Evolutionary conservation across 768 basidiomycete genomes (phyloP), one percentile per base, ranked within the genome.

Genomic region (Termitomyces heimii): DNA sequence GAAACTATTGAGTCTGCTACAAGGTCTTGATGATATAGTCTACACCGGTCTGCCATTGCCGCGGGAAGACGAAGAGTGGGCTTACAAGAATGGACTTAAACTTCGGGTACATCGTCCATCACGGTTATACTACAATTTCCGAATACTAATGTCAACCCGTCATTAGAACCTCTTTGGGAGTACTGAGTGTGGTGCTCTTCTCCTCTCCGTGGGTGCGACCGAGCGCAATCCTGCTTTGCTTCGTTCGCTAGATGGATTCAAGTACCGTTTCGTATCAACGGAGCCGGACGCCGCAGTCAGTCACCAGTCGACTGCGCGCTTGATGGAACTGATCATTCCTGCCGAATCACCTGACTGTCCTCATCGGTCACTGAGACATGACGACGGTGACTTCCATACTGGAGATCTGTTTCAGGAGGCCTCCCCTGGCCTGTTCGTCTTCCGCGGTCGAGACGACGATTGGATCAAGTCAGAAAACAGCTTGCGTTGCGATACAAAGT

Each of bases 101-200:
- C 70, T 92, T 54, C 81, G 74, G 67, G 87, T 88, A 69, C 65
- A 81, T 70, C 40, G 28, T 59, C 22, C 65, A 62, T 63, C 53
- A 62, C 58, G 40, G 44, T 44, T 56, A 60, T 28, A 50, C 48
- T 56, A 60, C 28, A 50, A 40, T 53, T 37, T 53, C 63, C 32
- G 49, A 39, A 47, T 63, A 60, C 58, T 48, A 22, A 48, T 59
- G 58, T 73, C 60, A 72, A 58, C 50, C 43, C 64, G 65, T 60
- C 40, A 49, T 54, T 70, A 88, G 84, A 92, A 90, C 67, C 75
- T 89, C 18, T 92, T 91, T 66, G 90, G 90, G 18, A 89, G 82
- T 68, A 92, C 90, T 1, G 90, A 92, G 75, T 81, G 86, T 59
- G 88, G 88, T 42, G 85, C 81, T 1, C 87, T 87, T 77, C 73